Percentiles rank a stretch among this genome's conserved stretches.
phyloP scores from a whole-genome alignment of 2,329 filamentous ascomycete genomes.

The Chaetomiaceae sp. region DNA sequence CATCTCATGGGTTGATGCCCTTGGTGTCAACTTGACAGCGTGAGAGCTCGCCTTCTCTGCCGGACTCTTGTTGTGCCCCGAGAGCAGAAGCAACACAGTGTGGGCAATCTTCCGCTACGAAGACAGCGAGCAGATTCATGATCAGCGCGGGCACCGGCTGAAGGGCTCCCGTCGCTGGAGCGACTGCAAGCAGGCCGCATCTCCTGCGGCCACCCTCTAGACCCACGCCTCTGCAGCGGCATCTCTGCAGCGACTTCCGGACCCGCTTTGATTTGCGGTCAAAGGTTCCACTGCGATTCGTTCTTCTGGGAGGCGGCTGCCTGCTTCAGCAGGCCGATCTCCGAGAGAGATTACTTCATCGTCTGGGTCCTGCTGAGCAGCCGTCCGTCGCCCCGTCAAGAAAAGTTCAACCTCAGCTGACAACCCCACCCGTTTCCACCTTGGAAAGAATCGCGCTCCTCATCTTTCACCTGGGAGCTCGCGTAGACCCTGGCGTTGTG shows the following conservation, averaged over 20 bases:
- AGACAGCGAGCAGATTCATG: not conserved
- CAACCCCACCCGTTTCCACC: not conserved
- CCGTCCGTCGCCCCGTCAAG: not conserved
- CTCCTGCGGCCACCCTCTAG: constrained; percentile 16
- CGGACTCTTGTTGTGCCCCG: not conserved
- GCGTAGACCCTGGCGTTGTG: not conserved
- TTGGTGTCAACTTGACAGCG: too few relatives aligned
- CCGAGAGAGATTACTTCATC: constrained; percentile 16
- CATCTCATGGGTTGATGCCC: too few relatives aligned
- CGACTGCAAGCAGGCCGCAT: constrained; percentile 9
- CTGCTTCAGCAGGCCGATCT: constrained; percentile 5
- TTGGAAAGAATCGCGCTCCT: not conserved
- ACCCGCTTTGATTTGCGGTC: constrained; percentile 21
- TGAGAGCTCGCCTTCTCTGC: too few relatives aligned
- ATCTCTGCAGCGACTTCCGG: constrained; percentile 16
- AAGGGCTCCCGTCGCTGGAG: not conserved
- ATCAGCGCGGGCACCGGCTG: not conserved
- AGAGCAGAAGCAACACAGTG: not conserved
- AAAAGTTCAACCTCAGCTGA: too few relatives aligned
- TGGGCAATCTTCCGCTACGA: not conserved
- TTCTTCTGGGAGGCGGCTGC: constrained; percentile 10
- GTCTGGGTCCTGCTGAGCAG: not conserved
- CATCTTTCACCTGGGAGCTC: not conserved
- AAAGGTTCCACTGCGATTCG: constrained; percentile 17
- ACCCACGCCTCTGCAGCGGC: constrained; percentile 18